phyloP scores from a whole-genome alignment of 164 flowering plant species.

The Nymphaea thermarum region DNA sequence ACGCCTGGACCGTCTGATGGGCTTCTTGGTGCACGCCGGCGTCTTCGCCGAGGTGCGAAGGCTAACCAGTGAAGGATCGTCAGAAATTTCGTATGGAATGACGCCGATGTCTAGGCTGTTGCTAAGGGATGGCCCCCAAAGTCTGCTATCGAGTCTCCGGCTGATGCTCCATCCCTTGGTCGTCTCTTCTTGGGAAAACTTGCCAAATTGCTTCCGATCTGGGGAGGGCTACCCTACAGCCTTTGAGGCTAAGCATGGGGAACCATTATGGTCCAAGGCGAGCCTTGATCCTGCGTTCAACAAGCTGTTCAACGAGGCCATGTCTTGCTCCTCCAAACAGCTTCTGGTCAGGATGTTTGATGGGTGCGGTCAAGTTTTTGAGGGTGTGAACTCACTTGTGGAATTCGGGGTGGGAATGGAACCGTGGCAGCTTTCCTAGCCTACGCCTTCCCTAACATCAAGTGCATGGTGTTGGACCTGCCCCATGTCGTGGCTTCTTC shows the following conservation, averaged over 20 bases:
- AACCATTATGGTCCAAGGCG: too few relatives aligned
- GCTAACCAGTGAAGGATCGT: neutral
- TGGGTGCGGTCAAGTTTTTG: conserved; percentile 8
- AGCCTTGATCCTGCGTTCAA: too few relatives aligned
- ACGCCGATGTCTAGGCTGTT: neutral
- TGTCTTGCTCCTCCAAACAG: conserved; percentile 17
- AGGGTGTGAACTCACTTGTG: conserved; percentile 11
- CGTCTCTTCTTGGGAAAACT: too few relatives aligned
- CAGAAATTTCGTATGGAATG: neutral
- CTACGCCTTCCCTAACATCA: conserved; percentile 16
- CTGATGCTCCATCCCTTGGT: too few relatives aligned
- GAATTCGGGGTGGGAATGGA: conserved; percentile 25
- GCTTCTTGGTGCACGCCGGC: conserved; percentile 15
- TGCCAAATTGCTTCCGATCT: too few relatives aligned
- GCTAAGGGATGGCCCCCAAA: neutral
- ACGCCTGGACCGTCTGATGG: conserved; percentile 19
- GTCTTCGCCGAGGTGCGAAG: conserved; percentile 7
- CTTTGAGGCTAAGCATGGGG: too few relatives aligned
- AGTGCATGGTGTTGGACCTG: conserved; percentile 17
- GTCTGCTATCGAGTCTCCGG: too few relatives aligned
- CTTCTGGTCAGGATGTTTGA: conserved; percentile 6
- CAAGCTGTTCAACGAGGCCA: conserved; percentile 17
- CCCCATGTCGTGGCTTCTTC: conserved; percentile 16
- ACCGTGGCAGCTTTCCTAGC: conserved; percentile 12
- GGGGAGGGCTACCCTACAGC: too few relatives aligned